Percentiles rank a stretch among this genome's conserved stretches.
These are phyloP conservation scores for Aspergillus spinulosporus DNA, from an alignment of 2,329 filamentous ascomycete genomes.

Conservation along the genomic window DNA sequence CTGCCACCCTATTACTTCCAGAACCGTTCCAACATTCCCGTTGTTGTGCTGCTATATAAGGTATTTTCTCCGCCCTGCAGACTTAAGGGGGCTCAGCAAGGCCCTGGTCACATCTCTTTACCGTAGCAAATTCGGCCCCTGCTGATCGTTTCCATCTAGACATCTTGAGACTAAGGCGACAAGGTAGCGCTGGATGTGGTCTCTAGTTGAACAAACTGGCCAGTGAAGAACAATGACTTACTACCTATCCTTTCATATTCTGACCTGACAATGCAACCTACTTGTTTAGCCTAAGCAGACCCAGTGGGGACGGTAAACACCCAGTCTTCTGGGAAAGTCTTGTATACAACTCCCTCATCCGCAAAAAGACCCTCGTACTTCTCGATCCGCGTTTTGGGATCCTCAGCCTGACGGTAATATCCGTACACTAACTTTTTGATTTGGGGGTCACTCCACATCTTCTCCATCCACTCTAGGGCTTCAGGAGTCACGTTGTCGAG, in stretches of 20 bases:
- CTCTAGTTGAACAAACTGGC: neutral
- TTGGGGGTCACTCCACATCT: constrained; percentile 35
- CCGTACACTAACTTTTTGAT: constrained; percentile 25
- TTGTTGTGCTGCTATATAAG: neutral
- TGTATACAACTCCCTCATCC: constrained; percentile 28
- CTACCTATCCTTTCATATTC: no score
- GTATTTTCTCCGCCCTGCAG: neutral
- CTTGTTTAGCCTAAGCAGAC: neutral
- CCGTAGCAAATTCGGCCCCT: neutral
- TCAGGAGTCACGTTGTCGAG: constrained; percentile 29
- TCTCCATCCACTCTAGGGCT: constrained; percentile 34
- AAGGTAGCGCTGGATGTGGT: no score
- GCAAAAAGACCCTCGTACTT: constrained; percentile 36
- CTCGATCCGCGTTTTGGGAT: constrained; percentile 29
- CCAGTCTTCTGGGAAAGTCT: constrained; percentile 32
- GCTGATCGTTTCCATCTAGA: neutral
- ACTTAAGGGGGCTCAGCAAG: neutral
- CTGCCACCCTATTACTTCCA: neutral
- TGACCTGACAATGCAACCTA: no score
- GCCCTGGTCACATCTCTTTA: neutral
- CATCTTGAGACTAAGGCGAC: no score
- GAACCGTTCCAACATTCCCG: neutral
- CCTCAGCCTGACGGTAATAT: constrained; percentile 32
- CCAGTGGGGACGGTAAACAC: constrained; percentile 20
- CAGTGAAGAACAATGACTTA: neutral